Base-by-base conservation (phyloP, 495 filamentous ascomycete genomes). In the Darksidea phi region DNA sequence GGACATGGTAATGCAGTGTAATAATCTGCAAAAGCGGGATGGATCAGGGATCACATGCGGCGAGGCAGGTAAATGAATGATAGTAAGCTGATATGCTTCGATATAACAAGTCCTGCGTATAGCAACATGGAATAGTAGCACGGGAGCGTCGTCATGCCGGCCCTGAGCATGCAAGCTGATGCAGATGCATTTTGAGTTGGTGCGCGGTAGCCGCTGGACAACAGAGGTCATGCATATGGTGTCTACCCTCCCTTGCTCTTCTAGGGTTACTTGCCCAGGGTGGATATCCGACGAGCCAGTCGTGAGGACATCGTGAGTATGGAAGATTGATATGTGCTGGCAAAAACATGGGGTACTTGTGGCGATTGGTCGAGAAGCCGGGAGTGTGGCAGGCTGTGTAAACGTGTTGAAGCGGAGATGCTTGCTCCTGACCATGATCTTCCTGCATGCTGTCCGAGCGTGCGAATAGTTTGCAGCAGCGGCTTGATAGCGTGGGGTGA, bases 161-260 rank as follows among this genome's bases (percentile, higher is more conserved):
- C 28, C 17, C 43, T 45, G n/a, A n/a, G n/a, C n/a, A n/a, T n/a
- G n/a, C n/a, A n/a, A n/a, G 46, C 21, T 17, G 24, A 58, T 57
- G 54, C 54, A 42, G 46, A 28, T 58, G 48, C n/a, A 41, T 1
- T 12, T 49, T 58, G 12, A 2, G 20, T 15, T 41, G 45, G 32
- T 28, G 46, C 57, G 57, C 57, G 11, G 21, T 52, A 51, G 47
- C 47, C 57, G 57, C 57, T 52, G 28, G 20, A 42, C 28, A 52
- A 47, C 25, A 43, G 23, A 17, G 37, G 57, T 59, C 57, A 59
- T 26, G 46, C 12, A 47, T 34, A 8, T 34, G 7, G 18, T 45
- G 23, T 17, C 36, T 15, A 15, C 6, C 5, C 41, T 13, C 4
- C 13, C 3, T 43, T 3, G 13, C 15, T n/a, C 13, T 15, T 15